Evolutionary conservation across 768 basidiomycete genomes (phyloP).

Genomic region (Suillus luteus): DNA sequence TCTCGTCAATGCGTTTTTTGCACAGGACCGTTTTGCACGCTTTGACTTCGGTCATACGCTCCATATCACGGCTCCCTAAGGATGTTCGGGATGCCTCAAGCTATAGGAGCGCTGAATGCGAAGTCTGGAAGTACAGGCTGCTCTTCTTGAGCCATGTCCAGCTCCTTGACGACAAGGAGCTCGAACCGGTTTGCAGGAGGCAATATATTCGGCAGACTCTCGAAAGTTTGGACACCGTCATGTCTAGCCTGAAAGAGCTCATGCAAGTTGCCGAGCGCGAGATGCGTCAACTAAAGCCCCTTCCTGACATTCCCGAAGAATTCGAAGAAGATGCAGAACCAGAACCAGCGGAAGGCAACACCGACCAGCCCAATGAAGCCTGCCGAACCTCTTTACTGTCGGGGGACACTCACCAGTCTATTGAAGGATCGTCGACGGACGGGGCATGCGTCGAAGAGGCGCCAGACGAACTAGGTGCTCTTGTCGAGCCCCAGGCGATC

Average conservation of each 20-base stretch:
- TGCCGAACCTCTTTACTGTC: neutral
- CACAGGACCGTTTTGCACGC: conserved; percentile 25
- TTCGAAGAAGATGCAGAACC: neutral
- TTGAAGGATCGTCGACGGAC: conserved; percentile 3
- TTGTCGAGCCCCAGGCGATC: neutral
- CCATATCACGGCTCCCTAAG: conserved; percentile 26
- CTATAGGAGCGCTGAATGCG: conserved; percentile 24
- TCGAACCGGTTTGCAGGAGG: conserved; percentile 7
- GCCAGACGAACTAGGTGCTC: conserved; percentile 1
- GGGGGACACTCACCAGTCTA: neutral
- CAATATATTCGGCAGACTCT: conserved; percentile 22
- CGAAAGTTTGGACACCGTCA: conserved; percentile 32
- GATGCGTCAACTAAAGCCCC: conserved; percentile 28
- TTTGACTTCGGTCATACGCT: conserved; percentile 31
- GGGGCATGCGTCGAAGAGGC: conserved; percentile 4
- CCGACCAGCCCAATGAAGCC: neutral
- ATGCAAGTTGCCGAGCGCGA: conserved; percentile 33
- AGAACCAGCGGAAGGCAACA: neutral
- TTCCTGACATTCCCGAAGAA: conserved; percentile 26
- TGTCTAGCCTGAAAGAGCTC: conserved; percentile 35
- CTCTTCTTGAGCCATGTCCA: conserved; percentile 26
- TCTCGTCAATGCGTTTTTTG: conserved; percentile 32
- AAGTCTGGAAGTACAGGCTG: conserved; percentile 24
- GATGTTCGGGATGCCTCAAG: conserved; percentile 23
- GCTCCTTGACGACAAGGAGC: conserved; percentile 12